Evolutionary conservation across 805 yeast genomes (phyloP).

Genomic region (Helenozyma baotianmanensis): DNA sequence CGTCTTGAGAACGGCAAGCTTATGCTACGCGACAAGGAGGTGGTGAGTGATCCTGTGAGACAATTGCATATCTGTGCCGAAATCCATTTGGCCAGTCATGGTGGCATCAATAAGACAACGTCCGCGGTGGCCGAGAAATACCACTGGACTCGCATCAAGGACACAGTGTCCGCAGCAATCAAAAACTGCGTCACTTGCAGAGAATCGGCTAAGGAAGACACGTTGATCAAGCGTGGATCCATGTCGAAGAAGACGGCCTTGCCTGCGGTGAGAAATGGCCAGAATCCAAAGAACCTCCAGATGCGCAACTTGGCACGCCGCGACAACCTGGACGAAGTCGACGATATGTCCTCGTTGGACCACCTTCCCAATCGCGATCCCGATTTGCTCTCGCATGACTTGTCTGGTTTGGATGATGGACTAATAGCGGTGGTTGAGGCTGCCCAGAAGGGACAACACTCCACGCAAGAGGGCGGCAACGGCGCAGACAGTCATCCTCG

Average conservation of each 20-base stretch:
- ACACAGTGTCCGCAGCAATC: constrained; percentile 76
- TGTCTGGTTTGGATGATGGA: constrained; percentile 41
- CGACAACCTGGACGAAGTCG: constrained; percentile 26
- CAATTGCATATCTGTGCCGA: constrained; percentile 74
- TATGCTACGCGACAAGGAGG: constrained; percentile 74
- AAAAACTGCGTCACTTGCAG: constrained; percentile 73
- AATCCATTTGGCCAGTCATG: constrained; percentile 65
- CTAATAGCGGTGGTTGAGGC: constrained; percentile 60
- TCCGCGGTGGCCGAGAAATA: constrained; percentile 70
- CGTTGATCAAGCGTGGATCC: constrained; percentile 11
- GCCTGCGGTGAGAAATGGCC: neutral
- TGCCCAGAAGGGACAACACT: constrained; percentile 40
- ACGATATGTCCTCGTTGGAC: constrained; percentile 26
- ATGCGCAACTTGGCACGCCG: constrained; percentile 7
- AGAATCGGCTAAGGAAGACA: constrained; percentile 33
- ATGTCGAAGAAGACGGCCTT: constrained; percentile 18
- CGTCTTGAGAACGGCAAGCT: constrained; percentile 66
- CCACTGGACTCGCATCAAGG: constrained; percentile 90
- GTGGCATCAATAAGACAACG: constrained; percentile 87
- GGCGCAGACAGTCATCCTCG: constrained; percentile 1
- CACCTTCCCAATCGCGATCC: constrained; percentile 15
- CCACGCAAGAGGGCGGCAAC: constrained; percentile 15
- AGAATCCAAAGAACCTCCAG: constrained; percentile 1
- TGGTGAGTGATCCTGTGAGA: constrained; percentile 68
- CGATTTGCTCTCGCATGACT: constrained; percentile 36